Evolutionary conservation across 225 moss, liverwort and hornwort species (phyloP), one percentile per base, ranked within the genome.

Genomic region (Polytrichum commune): DNA sequence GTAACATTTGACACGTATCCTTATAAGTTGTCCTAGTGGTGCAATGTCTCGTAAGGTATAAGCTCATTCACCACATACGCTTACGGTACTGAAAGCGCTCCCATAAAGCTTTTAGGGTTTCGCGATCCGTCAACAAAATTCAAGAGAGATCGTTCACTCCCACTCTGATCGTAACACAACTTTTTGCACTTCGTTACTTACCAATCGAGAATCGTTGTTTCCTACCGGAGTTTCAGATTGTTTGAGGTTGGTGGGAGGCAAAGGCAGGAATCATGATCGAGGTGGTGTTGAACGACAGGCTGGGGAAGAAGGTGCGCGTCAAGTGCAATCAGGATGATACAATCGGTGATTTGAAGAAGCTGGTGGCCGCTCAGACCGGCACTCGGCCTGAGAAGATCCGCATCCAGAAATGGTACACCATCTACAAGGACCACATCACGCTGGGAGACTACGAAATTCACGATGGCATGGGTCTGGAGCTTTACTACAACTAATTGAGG

Each of bases 251-350:
- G 77, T 75, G 82, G 72, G 82, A 82, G 72, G 25, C 67, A 77
- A 70, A 66, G 57, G 82, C 78, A 84, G 85, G 73, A 74, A 86
- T 65, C 72, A 92, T 95, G 94, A 95, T 95, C 19, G 92, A 92
- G 86, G 94, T 92, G 80, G 92, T 95, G 82, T 77, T 95, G 7
- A 95, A 92, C 79, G 90, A 92, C 19, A 70, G 92, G 70, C 69
- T 95, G 64, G 95, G 94, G 53, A 95, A 95, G 89, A 95, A 92
- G 82, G 87, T 90, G 32, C 82, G 84, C 16, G 90, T 95, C 24
- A 95, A 95, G 80, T 95, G 90, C 76, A 95, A 92, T 71, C 79
- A 87, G 72, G 92, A 90, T 80, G 94, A 92, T 67, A 92, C 89
- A 10, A 90, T 95, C 29, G 92, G 92, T 2, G 89, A 92, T 57